Evolutionary conservation across 768 basidiomycete genomes (phyloP), one percentile per base, ranked within the genome.

Genomic region (Rhizopogon sp.): DNA sequence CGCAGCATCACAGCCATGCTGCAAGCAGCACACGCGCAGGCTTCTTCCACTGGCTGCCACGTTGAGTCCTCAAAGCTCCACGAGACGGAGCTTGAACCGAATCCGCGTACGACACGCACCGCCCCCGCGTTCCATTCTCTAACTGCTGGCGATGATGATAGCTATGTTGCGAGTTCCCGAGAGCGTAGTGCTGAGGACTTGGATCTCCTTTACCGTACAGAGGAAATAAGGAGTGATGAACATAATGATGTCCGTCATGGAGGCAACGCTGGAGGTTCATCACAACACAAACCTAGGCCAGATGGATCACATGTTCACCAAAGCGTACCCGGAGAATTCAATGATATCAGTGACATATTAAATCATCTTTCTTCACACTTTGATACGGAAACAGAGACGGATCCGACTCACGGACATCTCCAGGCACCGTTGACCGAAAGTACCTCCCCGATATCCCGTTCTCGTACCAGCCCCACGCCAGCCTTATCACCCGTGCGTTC

Each of bases 71-170:
- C 73, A 17, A 79, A 80, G 62, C 73, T 76, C 58, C 76, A 74
- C 52, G 76, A 78, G 57, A 72, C 76, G 59, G 72, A 70, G 31
- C 66, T 70, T 56, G 74, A 77, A 51, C 77, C 79, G 50, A 77
- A 75, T 58, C 77, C 76, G 55, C 67, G 66, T 55, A 72, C 72
- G 47, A 90, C 89, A 39, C 83, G 87, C 58, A 81, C 80, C 2
- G 85, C 88, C 0, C 87, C 89, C 46, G 83, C 88, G 2, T 90
- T 90, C 64, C 88, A 90, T 67, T 88, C 86, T 13, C 79, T 90
- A 16, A 89, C 85, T 16, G 81, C 83, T 39, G 79, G 74, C 44
- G 68, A 70, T 41, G 52, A 47, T 16, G 64, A 66, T 43, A 51
- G 52, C 13, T 71, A 64, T 56, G 42, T 50, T 42, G 28, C 57